A percentile compares a stretch with the other conserved stretches of the same genome.
These are phyloP conservation scores for Claviceps spartinae DNA, from an alignment of 2,329 filamentous ascomycete genomes.

Conservation along the genomic window DNA sequence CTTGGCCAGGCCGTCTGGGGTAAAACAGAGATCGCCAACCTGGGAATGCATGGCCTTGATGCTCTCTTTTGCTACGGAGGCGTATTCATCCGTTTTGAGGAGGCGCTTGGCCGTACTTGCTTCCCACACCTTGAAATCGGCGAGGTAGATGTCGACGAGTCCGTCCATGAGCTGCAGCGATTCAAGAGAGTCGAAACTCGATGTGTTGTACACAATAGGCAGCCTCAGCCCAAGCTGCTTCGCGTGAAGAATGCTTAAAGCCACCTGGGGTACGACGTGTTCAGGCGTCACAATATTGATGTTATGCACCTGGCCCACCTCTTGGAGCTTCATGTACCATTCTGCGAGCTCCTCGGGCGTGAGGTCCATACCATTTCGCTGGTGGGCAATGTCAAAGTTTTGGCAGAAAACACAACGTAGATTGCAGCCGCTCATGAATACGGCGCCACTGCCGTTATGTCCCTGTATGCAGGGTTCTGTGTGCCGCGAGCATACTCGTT, in stretches of 20 bases:
- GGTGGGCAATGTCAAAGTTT: conserved; percentile 73
- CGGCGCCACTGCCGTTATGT: conserved; percentile 63
- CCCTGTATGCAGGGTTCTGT: conserved; percentile 69
- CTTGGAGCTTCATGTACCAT: conserved; percentile 74
- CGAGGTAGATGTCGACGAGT: conserved; percentile 74
- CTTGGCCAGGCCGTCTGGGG: conserved; percentile 67
- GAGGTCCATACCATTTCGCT: conserved; percentile 67
- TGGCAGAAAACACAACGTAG: conserved; percentile 66
- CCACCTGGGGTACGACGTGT: conserved; percentile 76
- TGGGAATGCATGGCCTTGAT: conserved; percentile 69
- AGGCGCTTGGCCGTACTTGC: conserved; percentile 51
- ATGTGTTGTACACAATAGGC: conserved; percentile 77
- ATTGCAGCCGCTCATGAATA: conserved; percentile 70
- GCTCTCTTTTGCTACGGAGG: conserved; percentile 57
- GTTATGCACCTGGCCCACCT: conserved; percentile 71
- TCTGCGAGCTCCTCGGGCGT: conserved; percentile 65
- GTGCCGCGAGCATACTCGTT: conserved; percentile 1
- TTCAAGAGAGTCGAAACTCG: conserved; percentile 62
- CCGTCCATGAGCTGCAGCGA: conserved; percentile 64
- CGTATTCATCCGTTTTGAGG: conserved; percentile 68
- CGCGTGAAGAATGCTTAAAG: conserved; percentile 60
- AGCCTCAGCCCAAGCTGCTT: conserved; percentile 54
- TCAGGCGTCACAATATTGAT: conserved; percentile 82
- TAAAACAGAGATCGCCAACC: conserved; percentile 74
- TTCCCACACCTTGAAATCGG: conserved; percentile 77